Evolutionary conservation across 768 basidiomycete genomes (phyloP).

Genomic region (Favolaschia claudopus): DNA sequence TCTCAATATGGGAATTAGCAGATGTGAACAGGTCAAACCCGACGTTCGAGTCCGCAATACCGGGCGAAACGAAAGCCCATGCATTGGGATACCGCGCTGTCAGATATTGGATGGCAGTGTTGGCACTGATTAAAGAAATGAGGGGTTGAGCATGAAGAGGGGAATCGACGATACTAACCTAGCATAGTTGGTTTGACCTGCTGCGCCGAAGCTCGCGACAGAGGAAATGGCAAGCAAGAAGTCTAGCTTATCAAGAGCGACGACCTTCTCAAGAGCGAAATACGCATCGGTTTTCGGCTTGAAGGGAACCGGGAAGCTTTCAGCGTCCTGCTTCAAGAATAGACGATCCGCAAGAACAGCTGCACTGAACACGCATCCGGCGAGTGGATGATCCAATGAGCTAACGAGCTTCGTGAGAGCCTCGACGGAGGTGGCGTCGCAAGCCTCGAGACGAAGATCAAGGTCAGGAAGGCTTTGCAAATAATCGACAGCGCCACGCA

Average conservation of each 20-base stretch:
- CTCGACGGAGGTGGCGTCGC: conserved; percentile 35
- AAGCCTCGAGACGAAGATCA: conserved; percentile 37
- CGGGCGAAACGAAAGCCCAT: conserved; percentile 41
- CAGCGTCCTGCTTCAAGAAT: conserved; percentile 39
- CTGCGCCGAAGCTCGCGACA: conserved; percentile 40
- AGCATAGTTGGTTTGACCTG: conserved; percentile 49
- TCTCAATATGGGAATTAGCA: neutral
- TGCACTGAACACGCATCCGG: conserved; percentile 43
- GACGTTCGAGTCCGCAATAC: conserved; percentile 35
- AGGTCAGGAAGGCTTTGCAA: conserved; percentile 38
- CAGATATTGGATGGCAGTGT: conserved; percentile 39
- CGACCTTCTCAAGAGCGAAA: conserved; percentile 31
- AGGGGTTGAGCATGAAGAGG: neutral
- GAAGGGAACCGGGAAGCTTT: conserved; percentile 37
- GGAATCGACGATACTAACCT: conserved; percentile 30
- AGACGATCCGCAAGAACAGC: conserved; percentile 39
- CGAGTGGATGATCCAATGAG: conserved; percentile 32
- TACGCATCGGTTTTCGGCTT: conserved; percentile 39
- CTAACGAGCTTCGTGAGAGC: conserved; percentile 31
- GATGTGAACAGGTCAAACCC: neutral
- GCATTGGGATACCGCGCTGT: conserved; percentile 35
- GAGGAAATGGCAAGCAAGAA: conserved; percentile 46
- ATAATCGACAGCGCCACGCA: conserved; percentile 38
- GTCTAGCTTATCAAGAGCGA: conserved; percentile 39
- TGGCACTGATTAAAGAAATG: conserved; percentile 35